Evolutionary conservation across 129 eudicot species (phyloP), one percentile per base, ranked within the genome.

Genomic region (Tagetes patula): DNA sequence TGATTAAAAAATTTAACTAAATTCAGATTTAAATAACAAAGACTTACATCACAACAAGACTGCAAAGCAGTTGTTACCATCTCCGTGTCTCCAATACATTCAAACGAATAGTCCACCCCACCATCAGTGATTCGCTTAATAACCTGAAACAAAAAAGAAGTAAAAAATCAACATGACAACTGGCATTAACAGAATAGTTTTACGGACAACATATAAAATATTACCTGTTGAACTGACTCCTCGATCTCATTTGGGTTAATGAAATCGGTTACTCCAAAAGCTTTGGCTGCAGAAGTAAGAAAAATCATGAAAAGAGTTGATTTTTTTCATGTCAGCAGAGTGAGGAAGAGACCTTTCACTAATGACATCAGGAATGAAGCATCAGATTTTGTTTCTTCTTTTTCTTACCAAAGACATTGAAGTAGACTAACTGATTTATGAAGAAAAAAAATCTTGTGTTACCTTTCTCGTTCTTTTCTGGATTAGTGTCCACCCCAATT

Each of bases 91-190:
- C 99, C 99, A 62, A 88, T 76, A 61, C 99, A 95, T 80, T 95
- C 99, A 80, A 95, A 95, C 52, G 95, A 85, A 76, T 81, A 95
- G 86, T 95, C 97, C 30, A 88, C 96, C 30, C 99, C 99, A 2
- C 99, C 99, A 77, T 83, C 81, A 45, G 94, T 95, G 3, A 90
- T 79, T 34, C 77, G 84, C 79, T 85, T 95, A 8, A 95, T 84
- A 56, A 88, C 96, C 99, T 90, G 94, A 48, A 72, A 73, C 3
- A 36, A 13, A 38, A 10, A 58, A 9, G 3, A 41, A 32, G 67
- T 4, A 31, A 40, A 58, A 13, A n/a, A 60, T 34, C 27, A 50
- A 64, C 34, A 72, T 43, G 34, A 60, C 7, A 60, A 73, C 14
- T 46, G 10, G 4, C 40, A 0, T n/a, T 30, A 47, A 43, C 40